Conservation (phyloP, 306 rosid species). For the Bauhinia variegata region DNA sequence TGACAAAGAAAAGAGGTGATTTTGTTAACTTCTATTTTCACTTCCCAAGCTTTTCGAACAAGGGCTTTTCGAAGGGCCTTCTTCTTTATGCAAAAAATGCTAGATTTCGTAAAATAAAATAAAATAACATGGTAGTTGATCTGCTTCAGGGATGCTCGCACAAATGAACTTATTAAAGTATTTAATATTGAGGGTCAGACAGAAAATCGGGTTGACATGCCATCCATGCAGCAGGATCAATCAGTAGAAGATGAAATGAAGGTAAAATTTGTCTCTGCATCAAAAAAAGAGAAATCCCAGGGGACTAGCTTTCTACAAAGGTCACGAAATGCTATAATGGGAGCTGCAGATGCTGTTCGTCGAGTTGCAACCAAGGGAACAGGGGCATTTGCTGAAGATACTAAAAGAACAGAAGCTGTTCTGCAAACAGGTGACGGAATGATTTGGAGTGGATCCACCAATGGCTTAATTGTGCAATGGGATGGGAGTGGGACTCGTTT, state of each 20-base stretch:
- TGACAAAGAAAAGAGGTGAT: no score
- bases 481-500: conserved; percentile 83
- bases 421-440: conserved; percentile 76
- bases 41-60: neutral
- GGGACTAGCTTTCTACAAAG: conserved; percentile 78
- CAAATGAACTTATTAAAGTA: conserved; percentile 88
- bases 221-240: conserved; percentile 81
- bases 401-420: conserved; percentile 80
- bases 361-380: conserved; percentile 93
- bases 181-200: conserved; percentile 87
- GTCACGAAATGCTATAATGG: conserved; percentile 90
- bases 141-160: conserved; percentile 84
- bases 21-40: neutral
- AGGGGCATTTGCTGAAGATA: conserved; percentile 88
- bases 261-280: conserved; percentile 69
- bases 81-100: conserved; percentile 10
- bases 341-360: conserved; percentile 98
- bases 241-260: conserved; percentile 80
- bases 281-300: conserved; percentile 90
- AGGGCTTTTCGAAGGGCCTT: conserved; percentile 2
- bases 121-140: conserved; percentile 24
- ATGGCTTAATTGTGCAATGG: conserved; percentile 91
- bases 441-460: conserved; percentile 97
- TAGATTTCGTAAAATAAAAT: conserved; percentile 1
- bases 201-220: conserved; percentile 83